These are phyloP conservation scores for Suhomyces sp. DNA, from an alignment of 805 yeast genomes.

Conservation along the genomic window DNA sequence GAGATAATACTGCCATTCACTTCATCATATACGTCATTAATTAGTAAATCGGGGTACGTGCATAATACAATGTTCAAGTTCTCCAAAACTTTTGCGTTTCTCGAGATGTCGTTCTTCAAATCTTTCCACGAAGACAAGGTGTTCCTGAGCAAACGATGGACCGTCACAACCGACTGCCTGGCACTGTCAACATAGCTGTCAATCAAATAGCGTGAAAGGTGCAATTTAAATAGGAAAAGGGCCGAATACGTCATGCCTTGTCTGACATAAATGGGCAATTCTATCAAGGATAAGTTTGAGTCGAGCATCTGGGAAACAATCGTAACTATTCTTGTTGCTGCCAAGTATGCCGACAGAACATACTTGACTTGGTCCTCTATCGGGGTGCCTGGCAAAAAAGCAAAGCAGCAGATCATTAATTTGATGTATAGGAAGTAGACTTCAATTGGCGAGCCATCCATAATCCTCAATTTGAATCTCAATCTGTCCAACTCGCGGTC, in stretches of 20 bases:
- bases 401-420: slow-evolving; percentile 81
- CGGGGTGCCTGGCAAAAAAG: slow-evolving; percentile 87
- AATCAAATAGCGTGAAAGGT: slow-evolving; percentile 68
- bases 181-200: slow-evolving; percentile 83
- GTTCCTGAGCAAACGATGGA: slow-evolving; percentile 81
- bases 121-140: slow-evolving; percentile 90
- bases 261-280: slow-evolving; percentile 81
- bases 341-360: slow-evolving; percentile 73
- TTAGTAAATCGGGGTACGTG: slow-evolving; percentile 82
- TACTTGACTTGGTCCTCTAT: slow-evolving; percentile 82
- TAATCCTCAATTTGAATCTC: slow-evolving; percentile 62
- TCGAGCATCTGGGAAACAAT: slow-evolving; percentile 63
- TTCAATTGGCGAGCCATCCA: slow-evolving; percentile 64
- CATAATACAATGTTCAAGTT: slow-evolving; percentile 82
- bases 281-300: slow-evolving; percentile 68
- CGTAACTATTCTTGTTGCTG: slow-evolving; percentile 81
- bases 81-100: slow-evolving; percentile 89
- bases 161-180: slow-evolving; percentile 89
- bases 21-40: slow-evolving; percentile 36
- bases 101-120: slow-evolving; percentile 82
- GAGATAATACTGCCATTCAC: slow-evolving; percentile 55
- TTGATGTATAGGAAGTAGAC: slow-evolving; percentile 76
- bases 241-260: slow-evolving; percentile 85
- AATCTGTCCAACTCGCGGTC: slow-evolving; percentile 76
- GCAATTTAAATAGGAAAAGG: slow-evolving; percentile 73